Evolutionary conservation across 1,284 basidiomycete genomes (phyloP), one percentile per base, ranked within the genome.

Genomic region (Ustilago bromivora): DNA sequence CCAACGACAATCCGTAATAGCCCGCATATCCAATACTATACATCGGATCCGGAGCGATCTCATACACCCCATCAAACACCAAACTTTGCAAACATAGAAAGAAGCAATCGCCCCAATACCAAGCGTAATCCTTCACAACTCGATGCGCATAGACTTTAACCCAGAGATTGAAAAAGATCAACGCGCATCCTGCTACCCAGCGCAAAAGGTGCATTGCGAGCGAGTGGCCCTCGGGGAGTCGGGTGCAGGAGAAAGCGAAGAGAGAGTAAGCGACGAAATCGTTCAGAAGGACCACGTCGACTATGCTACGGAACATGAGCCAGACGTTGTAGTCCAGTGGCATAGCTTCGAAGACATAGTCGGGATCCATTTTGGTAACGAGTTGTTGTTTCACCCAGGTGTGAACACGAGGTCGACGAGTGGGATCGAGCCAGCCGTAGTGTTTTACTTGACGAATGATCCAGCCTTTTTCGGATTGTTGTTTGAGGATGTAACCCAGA

Each of bases 21-120:
- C 87, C 86, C 8, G 86, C 80, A 61, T 85, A 84, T 5, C 81
- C 96, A 71, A 98, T 95, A 59, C 93, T 94, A 86, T 96, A 96
- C 94, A 95, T 95, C 0, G 94, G 94, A 83, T 95, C 94, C 0
- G 80, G 93, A 4, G 93, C 92, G 57, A 94, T 89, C 85, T 98
- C 96, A 83, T 98, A 98, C 9, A 99, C 96, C 9, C 97, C 97
- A 85, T 99, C 96, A 85, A 99, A 99, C 5, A 98, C 93, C 28
- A 99, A 89, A 57, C 92, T 92, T 81, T 90, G 88, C 72, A 89
- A 87, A 65, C 89, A 88, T 68, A 88, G 82, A 89, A 98, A 99
- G 88, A 99, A 99, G 57, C 93, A 93, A 84, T 99, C 96, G 19
- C 96, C 96, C 96, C 96, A 98, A 87, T 99, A 99, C 85, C 85